These are phyloP conservation scores for Epichloe sibirici DNA, from an alignment of 2,329 filamentous ascomycete genomes.

Conservation along the genomic window DNA sequence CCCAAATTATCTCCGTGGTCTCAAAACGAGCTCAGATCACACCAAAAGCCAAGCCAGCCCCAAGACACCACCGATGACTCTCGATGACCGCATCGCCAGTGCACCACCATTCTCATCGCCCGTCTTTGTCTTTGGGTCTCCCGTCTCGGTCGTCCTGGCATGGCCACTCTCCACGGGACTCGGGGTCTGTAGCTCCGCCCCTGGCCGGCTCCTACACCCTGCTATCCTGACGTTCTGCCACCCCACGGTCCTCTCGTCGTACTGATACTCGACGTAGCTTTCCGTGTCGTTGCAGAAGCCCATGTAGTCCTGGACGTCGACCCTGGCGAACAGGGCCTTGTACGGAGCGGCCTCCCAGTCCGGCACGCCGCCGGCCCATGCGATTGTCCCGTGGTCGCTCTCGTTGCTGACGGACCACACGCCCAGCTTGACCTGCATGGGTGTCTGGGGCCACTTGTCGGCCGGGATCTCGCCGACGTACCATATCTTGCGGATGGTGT, in stretches of 20 bases:
- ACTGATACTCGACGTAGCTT: slow-evolving; percentile 15
- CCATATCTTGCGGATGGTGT: slow-evolving; percentile 19
- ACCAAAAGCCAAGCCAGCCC: slow-evolving; percentile 8
- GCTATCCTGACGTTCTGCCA: slow-evolving; percentile 19
- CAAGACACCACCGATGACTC: slow-evolving; percentile 6
- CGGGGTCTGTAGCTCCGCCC: slow-evolving; percentile 2
- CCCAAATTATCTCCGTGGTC: background rate
- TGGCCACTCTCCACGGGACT: slow-evolving; percentile 5
- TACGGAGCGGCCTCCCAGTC: slow-evolving; percentile 19
- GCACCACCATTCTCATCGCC: slow-evolving; percentile 5
- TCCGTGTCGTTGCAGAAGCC: slow-evolving; percentile 15
- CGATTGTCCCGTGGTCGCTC: slow-evolving; percentile 44
- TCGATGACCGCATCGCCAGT: background rate
- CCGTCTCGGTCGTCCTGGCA: slow-evolving; percentile 1
- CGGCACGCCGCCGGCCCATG: slow-evolving; percentile 52
- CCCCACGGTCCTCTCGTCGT: slow-evolving; percentile 14
- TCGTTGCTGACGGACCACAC: slow-evolving; percentile 40
- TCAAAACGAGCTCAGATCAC: background rate
- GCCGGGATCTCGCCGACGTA: slow-evolving; percentile 33
- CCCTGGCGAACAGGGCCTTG: slow-evolving; percentile 13
- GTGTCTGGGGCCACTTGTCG: slow-evolving; percentile 53
- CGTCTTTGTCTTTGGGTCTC: background rate
- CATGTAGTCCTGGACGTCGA: slow-evolving; percentile 19
- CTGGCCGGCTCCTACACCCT: slow-evolving; percentile 15
- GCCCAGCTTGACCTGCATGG: slow-evolving; percentile 53